Evolutionary conservation across 805 yeast species (phyloP).

Genomic region (Yamadazyma kitorensis): DNA sequence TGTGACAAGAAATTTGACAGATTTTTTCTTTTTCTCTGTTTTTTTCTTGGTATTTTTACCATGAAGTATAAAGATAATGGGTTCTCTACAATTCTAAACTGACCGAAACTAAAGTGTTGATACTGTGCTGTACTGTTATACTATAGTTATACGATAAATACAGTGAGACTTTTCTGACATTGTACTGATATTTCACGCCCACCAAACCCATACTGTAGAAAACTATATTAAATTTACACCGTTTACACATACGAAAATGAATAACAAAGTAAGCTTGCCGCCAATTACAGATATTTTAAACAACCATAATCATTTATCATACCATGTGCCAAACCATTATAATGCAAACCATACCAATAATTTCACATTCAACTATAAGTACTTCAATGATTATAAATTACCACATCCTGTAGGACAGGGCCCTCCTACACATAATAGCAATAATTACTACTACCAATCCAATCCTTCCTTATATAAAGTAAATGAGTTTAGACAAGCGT

Average conservation of each 20-base stretch:
- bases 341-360: no score
- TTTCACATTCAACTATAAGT: background rate
- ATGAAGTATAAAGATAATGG: background rate
- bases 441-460: slow-evolving; percentile 1
- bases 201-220: no score
- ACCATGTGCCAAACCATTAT: background rate
- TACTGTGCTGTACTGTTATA: no score
- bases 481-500: no score
- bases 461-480: slow-evolving; percentile 1
- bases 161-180: no score
- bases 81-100: no score
- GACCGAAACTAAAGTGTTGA: no score
- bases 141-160: no score
- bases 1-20: slow-evolving; percentile 13
- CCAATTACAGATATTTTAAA: slow-evolving; percentile 41
- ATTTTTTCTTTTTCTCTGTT: slow-evolving; percentile 3
- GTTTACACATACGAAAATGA: slow-evolving; percentile 10
- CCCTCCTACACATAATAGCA: no score
- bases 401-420: slow-evolving; percentile 1
- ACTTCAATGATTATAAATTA: background rate
- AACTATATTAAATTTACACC: no score
- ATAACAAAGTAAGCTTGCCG: slow-evolving; percentile 33
- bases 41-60: slow-evolving; percentile 6
- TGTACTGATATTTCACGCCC: no score
- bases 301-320: background rate